These are phyloP conservation scores for Penicillium psychrofluorescens DNA, from an alignment of 495 filamentous ascomycete species.

Conservation along the genomic window DNA sequence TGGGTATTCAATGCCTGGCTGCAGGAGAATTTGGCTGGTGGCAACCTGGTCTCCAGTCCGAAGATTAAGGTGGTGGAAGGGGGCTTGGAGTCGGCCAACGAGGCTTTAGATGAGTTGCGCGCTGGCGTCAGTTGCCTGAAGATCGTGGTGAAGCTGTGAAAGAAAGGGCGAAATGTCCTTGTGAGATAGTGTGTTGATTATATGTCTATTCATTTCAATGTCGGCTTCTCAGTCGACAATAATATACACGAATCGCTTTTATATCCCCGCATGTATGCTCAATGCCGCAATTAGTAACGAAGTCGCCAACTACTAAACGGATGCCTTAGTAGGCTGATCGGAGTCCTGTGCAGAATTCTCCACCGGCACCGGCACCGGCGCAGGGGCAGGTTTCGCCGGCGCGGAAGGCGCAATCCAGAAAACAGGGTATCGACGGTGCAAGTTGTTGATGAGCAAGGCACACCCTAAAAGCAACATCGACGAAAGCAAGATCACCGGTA, in stretches of 20 bases:
- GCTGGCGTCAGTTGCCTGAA: constrained; percentile 13
- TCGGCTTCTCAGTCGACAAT: too few species aligned
- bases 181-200: too few species aligned
- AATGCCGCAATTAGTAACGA: too few species aligned
- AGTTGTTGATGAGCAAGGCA: constrained; percentile 65
- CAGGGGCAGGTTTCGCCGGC: constrained; percentile 5
- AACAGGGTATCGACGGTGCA: constrained; percentile 60
- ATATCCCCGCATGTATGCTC: too few species aligned
- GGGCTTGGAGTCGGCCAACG: constrained; percentile 8
- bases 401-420: constrained; percentile 50
- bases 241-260: too few species aligned
- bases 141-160: constrained; percentile 3
- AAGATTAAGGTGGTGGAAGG: constrained; percentile 11
- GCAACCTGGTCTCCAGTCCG: constrained; percentile 11
- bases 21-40: constrained; percentile 7
- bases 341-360: background rate
- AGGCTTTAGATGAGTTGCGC: constrained; percentile 11
- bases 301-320: too few species aligned
- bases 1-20: constrained; percentile 35
- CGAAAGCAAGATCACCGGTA: constrained; percentile 57
- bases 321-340: too few species aligned
- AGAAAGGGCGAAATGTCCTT: too few species aligned
- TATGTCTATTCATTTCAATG: too few species aligned
- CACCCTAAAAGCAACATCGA: constrained; percentile 52
- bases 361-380: background rate